Evolutionary conservation across 306 rosid genomes (phyloP).

Genomic region (Biancaea sappan): DNA sequence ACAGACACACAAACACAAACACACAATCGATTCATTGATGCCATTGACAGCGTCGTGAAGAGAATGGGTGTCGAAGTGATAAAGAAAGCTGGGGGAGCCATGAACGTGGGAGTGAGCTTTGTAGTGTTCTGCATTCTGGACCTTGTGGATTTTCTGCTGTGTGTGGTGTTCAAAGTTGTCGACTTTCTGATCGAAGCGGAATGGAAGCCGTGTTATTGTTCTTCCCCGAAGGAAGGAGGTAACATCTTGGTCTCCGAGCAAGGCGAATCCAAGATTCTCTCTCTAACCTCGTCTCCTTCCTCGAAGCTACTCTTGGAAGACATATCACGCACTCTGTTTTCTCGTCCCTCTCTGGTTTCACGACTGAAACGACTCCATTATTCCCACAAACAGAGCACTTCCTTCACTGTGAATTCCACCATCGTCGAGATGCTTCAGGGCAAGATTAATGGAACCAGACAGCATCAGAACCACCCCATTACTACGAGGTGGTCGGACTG

Average conservation of each 20-base stretch:
- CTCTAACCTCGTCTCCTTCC: constrained; percentile 41
- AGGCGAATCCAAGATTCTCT: constrained; percentile 76
- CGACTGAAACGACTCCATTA: constrained; percentile 42
- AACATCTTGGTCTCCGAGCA: constrained; percentile 82
- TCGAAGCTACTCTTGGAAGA: constrained; percentile 72
- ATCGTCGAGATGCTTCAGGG: constrained; percentile 83
- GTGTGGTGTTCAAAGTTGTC: constrained; percentile 63
- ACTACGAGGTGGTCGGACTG: constrained; percentile 91
- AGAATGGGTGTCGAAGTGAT: no score
- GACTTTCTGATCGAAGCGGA: constrained; percentile 79
- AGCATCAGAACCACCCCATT: constrained; percentile 37
- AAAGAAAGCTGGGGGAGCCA: constrained; percentile 47
- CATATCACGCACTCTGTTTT: constrained; percentile 83
- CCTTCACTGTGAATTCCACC: constrained; percentile 54
- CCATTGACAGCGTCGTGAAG: background rate
- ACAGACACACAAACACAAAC: no score
- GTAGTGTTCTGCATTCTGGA: constrained; percentile 62
- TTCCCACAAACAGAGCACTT: background rate
- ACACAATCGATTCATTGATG: background rate
- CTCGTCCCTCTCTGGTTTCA: constrained; percentile 69
- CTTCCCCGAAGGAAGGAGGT: constrained; percentile 80
- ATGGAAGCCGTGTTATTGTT: constrained; percentile 83
- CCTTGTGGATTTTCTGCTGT: constrained; percentile 63
- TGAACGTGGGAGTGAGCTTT: constrained; percentile 74
- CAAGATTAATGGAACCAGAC: constrained; percentile 43